These are phyloP conservation scores for Dacryopinax spathularia DNA, from an alignment of 768 basidiomycete species.

Conservation along the genomic window DNA sequence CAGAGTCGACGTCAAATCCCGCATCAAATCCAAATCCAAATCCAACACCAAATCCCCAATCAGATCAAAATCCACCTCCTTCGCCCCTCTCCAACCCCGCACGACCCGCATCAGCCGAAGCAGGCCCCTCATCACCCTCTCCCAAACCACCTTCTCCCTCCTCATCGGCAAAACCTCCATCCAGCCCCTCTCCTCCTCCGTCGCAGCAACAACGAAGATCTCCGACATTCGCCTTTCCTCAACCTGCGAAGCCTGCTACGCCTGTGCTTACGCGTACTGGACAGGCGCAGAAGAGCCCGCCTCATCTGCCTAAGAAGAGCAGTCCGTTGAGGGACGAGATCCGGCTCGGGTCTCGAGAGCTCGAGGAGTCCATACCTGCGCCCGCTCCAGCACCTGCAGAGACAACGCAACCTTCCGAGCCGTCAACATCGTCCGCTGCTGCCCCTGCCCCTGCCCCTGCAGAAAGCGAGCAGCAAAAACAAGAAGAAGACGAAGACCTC, in stretches of 20 bases:
- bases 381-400: neutral
- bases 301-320: conserved; percentile 1
- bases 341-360: neutral
- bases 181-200: neutral
- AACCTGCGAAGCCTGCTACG: neutral
- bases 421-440: neutral
- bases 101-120: neutral
- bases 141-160: neutral
- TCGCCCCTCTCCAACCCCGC: neutral
- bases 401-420: too few species aligned
- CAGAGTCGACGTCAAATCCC: too few species aligned
- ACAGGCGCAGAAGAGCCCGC: neutral
- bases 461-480: too few species aligned
- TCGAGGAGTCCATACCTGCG: neutral
- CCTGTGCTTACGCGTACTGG: neutral
- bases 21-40: neutral
- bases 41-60: neutral
- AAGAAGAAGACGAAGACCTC: neutral
- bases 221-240: neutral
- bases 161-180: too few species aligned
- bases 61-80: neutral
- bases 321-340: neutral
- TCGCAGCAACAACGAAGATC: too few species aligned
- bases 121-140: neutral
- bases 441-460: too few species aligned